Percentiles rank a stretch among this genome's conserved stretches.
These are phyloP conservation scores for Leishmania gerbilli DNA, from an alignment of 208 protist species.

Conservation along the genomic window DNA sequence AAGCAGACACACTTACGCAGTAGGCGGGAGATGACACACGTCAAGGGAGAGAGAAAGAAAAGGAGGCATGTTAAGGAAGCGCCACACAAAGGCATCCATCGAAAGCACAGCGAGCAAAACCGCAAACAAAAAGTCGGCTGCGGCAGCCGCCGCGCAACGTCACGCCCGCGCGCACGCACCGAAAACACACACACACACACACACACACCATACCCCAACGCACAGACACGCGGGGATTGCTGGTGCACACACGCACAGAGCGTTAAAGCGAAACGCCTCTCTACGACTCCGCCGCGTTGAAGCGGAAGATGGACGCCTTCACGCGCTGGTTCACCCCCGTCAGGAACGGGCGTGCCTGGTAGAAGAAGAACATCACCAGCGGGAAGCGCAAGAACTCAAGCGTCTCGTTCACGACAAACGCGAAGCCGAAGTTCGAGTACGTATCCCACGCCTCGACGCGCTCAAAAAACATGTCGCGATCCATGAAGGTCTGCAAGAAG, in stretches of 20 bases:
- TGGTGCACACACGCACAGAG: not conserved
- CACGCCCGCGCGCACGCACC: no score
- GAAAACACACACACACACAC: not conserved
- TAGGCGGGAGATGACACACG: not conserved
- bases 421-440: slow-evolving; percentile 89
- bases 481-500: slow-evolving; percentile 54
- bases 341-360: slow-evolving; percentile 59
- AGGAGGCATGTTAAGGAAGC: not conserved
- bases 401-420: slow-evolving; percentile 88
- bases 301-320: slow-evolving; percentile 76
- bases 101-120: no score
- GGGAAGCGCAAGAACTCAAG: slow-evolving; percentile 79
- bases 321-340: slow-evolving; percentile 56
- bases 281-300: slow-evolving; percentile 54
- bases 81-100: not conserved
- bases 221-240: not conserved
- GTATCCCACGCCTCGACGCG: slow-evolving; percentile 82
- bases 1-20: not conserved
- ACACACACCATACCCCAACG: not conserved
- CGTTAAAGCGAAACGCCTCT: not conserved
- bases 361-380: slow-evolving; percentile 77
- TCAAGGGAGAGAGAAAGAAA: not conserved
- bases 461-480: slow-evolving; percentile 74
- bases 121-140: not conserved
- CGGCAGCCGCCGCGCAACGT: not conserved